Base-by-base conservation (phyloP, 371 early-diverging fungal species). In the Apophysomyces elegans region DNA sequence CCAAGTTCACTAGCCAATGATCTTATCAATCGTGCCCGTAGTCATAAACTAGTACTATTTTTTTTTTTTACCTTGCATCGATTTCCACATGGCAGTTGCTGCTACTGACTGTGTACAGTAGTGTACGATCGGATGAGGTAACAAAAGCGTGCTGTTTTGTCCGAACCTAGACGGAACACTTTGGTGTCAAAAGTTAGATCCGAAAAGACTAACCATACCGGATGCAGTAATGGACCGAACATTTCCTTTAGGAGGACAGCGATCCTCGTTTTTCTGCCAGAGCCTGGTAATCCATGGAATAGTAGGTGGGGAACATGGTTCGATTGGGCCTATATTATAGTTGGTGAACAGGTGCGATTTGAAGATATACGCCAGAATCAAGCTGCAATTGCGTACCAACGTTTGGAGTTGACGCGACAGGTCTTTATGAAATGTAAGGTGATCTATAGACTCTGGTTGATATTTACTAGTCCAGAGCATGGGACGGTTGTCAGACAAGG, bases 381-480 rank as follows among this genome's bases (percentile, higher is more conserved):
- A 26, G 32, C 32, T 26, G 32, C 32, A 26, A 26, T 26, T 26
- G 32, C 58, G 58, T 79, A 95, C 95, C 84, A 98, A 88, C 65
- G 81, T 84, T 64, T 86, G 86, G 36, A 99, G 84, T 56, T 92
- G 91, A 37, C 65, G 71, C 6, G 93, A 88, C 38, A 97, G 76
- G 32, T 88, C 88, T 12, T 74, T 58, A 74, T 97, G 97, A 76
- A 90, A 94, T 71, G 89, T 87, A 63, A 99, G 87, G 69, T 92
- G 86, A 67, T 94, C 92, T 60, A 99, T 89, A 21, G 85, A 73
- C 56, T 79, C 84, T 37, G 99, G 99, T 56, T 94, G 85, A 78
- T 99, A 91, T 78, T 98, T 98, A 84, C 99, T 99, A 46, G 94
- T 93, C 98, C 98, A 99, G 41, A 99, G 86, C 71, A 91, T 89